phyloP scores from a whole-genome alignment of 2,329 filamentous ascomycete genomes.

The Penicillium sp. region DNA sequence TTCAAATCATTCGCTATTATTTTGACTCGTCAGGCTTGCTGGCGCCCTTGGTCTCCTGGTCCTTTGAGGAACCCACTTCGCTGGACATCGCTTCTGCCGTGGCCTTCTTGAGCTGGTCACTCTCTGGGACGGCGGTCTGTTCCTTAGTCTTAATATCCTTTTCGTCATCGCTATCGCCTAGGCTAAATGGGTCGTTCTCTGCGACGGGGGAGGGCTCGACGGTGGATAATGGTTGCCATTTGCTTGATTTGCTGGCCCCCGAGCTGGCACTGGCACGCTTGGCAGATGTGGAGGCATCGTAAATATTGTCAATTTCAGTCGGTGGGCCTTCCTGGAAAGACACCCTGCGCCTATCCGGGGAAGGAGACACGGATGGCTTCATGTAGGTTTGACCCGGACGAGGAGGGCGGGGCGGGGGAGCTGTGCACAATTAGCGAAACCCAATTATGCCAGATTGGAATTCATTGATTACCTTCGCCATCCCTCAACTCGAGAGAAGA shows the following conservation, averaged over 20 bases:
- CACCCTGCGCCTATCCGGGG: constrained; percentile 53
- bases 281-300: constrained; percentile 60
- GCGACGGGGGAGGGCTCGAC: constrained; percentile 80
- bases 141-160: constrained; percentile 71
- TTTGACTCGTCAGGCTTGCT: constrained; percentile 30
- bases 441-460: background rate
- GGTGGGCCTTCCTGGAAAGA: constrained; percentile 63
- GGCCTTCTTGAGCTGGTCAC: constrained; percentile 64
- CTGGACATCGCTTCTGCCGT: constrained; percentile 52
- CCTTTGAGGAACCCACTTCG: constrained; percentile 35
- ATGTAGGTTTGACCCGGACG: constrained; percentile 71
- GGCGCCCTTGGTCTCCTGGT: constrained; percentile 17
- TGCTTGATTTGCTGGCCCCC: constrained; percentile 70
- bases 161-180: constrained; percentile 94
- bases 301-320: constrained; percentile 76
- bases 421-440: constrained; percentile 41
- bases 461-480: constrained; percentile 51
- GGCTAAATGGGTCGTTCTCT: constrained; percentile 93
- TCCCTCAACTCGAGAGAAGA: constrained; percentile 63
- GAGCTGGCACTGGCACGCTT: constrained; percentile 53
- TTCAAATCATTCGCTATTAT: constrained; percentile 18
- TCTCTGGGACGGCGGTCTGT: constrained; percentile 49
- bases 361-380: constrained; percentile 68
- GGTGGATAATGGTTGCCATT: constrained; percentile 91
- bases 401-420: constrained; percentile 55